These are phyloP conservation scores for Xylariaceae sp. DNA, from an alignment of 2,329 filamentous ascomycete genomes.

Conservation along the genomic window DNA sequence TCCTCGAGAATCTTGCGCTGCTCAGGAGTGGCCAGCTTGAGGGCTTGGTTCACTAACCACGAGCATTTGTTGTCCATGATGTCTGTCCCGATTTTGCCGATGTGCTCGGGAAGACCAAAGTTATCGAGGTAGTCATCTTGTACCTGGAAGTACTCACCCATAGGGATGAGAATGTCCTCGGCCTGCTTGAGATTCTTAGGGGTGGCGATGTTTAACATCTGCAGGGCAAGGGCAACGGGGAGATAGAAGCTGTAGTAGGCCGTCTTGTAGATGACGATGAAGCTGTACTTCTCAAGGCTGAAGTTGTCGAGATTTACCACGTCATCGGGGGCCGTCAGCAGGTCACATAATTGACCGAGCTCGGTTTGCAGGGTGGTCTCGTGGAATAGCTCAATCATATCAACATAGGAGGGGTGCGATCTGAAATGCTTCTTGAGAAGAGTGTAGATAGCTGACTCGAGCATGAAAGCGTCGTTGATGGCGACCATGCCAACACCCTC, in stretches of 20 bases:
- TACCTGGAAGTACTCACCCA: conserved; percentile 98
- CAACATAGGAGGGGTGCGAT: conserved; percentile 78
- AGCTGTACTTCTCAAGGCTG: conserved; percentile 88
- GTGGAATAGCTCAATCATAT: conserved; percentile 94
- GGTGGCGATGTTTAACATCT: conserved; percentile 80
- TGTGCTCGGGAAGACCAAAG: conserved; percentile 85
- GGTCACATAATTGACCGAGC: conserved; percentile 88
- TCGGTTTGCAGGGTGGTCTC: conserved; percentile 92
- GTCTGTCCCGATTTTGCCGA: conserved; percentile 98
- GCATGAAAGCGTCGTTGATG: conserved; percentile 97
- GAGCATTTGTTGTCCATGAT: conserved; percentile 99
- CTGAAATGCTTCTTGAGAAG: conserved; percentile 94
- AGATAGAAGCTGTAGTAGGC: conserved; percentile 99
- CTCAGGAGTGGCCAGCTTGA: conserved; percentile 73
- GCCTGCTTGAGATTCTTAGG: conserved; percentile 84
- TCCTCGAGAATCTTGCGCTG: conserved; percentile 85
- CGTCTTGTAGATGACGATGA: conserved; percentile 99
- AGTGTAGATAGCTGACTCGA: conserved; percentile 84
- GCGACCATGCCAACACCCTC: conserved; percentile 89
- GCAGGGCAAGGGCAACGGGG: conserved; percentile 83
- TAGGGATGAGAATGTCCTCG: conserved; percentile 87
- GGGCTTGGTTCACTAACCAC: conserved; percentile 94
- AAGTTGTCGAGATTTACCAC: conserved; percentile 92
- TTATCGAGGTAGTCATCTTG: conserved; percentile 99
- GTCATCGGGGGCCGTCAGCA: conserved; percentile 94